These are phyloP conservation scores for Beauveria pseudobassiana DNA, from an alignment of 2,329 filamentous ascomycete species.

Conservation along the genomic window DNA sequence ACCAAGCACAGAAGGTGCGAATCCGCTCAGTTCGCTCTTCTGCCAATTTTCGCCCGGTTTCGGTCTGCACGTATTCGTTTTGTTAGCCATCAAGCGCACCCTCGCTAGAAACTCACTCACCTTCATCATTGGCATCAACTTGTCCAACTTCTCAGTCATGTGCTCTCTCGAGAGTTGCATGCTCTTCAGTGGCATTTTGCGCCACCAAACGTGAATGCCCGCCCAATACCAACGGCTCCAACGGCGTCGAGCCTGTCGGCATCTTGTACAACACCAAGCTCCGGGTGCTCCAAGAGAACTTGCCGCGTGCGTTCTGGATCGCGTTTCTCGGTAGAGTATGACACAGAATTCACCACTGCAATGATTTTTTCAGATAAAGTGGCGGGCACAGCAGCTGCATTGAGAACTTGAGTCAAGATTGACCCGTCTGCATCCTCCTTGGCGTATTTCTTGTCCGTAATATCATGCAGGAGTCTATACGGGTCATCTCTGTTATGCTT, in stretches of 20 bases:
- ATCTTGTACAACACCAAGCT: constrained; percentile 73
- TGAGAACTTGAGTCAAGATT: constrained; percentile 44
- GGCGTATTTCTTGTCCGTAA: constrained; percentile 76
- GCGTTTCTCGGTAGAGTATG: too few species aligned
- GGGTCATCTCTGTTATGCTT: too few species aligned
- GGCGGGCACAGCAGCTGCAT: constrained; percentile 56
- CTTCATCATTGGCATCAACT: constrained; percentile 58
- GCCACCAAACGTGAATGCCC: constrained; percentile 52
- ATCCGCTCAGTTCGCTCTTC: constrained; percentile 46
- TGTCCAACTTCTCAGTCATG: constrained; percentile 68
- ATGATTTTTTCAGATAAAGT: constrained; percentile 41
- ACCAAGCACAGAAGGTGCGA: constrained; percentile 48
- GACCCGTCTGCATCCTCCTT: constrained; percentile 36
- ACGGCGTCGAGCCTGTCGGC: constrained; percentile 86
- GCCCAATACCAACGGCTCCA: constrained; percentile 75
- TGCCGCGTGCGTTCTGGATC: constrained; percentile 54
- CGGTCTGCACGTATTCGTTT: too few species aligned
- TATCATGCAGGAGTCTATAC: constrained; percentile 62
- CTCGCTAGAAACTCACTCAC: constrained; percentile 29
- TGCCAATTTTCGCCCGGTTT: constrained; percentile 43
- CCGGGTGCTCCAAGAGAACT: constrained; percentile 54
- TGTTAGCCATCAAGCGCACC: too few species aligned
- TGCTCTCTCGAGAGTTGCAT: constrained; percentile 63
- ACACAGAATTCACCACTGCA: too few species aligned
- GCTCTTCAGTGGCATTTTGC: constrained; percentile 47